Evolutionary conservation across 768 basidiomycete genomes (phyloP).

Genomic region (Porpolomopsis calyptriformis): DNA sequence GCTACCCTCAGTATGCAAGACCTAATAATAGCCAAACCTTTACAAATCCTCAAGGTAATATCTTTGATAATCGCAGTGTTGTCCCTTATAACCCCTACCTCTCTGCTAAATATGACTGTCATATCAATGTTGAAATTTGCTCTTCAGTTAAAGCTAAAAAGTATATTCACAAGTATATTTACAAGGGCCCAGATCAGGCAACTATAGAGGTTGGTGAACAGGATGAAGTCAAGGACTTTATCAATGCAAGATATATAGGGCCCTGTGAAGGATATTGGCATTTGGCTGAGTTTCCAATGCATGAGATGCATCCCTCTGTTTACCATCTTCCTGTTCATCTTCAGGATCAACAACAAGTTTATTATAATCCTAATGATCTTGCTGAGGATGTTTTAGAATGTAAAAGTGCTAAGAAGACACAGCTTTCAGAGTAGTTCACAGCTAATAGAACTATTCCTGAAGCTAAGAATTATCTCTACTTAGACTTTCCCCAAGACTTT

Average conservation of each 20-base stretch:
- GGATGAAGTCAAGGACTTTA: not conserved
- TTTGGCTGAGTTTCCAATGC: not conserved
- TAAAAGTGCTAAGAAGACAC: not conserved
- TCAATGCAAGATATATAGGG: not conserved
- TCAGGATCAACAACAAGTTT: too few relatives aligned
- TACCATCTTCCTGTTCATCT: not conserved
- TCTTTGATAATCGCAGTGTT: too few relatives aligned
- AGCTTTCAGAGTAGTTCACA: not conserved
- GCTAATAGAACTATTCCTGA: not conserved
- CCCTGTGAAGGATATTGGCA: not conserved
- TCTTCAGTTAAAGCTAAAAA: too few relatives aligned
- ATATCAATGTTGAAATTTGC: too few relatives aligned
- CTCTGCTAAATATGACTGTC: too few relatives aligned
- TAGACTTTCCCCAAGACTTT: conserved; percentile 23
- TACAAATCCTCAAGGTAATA: too few relatives aligned
- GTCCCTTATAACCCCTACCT: too few relatives aligned
- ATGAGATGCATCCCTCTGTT: not conserved
- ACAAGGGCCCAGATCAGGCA: conserved; percentile 1
- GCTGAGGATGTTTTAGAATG: not conserved
- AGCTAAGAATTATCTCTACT: conserved; percentile 16
- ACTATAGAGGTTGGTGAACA: too few relatives aligned
- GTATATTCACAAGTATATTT: not conserved
- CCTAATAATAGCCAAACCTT: too few relatives aligned
- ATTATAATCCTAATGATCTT: not conserved
- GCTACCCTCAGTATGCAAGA: too few relatives aligned